Evolutionary conservation across 2,329 filamentous ascomycete species (phyloP).

Genomic region (Periconia sp.): DNA sequence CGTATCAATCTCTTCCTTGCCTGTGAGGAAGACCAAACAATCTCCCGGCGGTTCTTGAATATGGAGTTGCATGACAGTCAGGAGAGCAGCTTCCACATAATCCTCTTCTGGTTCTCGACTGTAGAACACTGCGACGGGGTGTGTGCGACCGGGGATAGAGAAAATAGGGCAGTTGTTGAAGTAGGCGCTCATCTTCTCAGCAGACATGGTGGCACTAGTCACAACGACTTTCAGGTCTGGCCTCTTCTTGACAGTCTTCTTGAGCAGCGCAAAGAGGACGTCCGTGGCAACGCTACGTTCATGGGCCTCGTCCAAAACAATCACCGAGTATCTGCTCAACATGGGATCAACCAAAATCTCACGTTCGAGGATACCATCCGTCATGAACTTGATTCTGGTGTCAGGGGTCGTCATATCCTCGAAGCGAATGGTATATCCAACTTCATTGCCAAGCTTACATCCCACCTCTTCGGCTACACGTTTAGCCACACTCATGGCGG

Average conservation of each 20-base stretch:
- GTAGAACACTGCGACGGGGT: conserved; percentile 94
- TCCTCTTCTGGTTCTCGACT: conserved; percentile 93
- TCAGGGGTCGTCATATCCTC: conserved; percentile 89
- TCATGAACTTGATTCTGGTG: conserved; percentile 99
- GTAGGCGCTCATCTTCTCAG: conserved; percentile 95
- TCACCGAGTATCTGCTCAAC: conserved; percentile 90
- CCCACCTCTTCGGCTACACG: conserved; percentile 98
- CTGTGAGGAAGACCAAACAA: conserved; percentile 94
- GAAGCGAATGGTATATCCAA: conserved; percentile 98
- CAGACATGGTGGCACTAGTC: conserved; percentile 97
- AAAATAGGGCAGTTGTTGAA: conserved; percentile 97
- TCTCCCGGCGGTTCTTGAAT: conserved; percentile 87
- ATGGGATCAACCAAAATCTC: conserved; percentile 97
- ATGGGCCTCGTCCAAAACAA: conserved; percentile 98
- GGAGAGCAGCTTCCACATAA: conserved; percentile 90
- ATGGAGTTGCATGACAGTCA: conserved; percentile 98
- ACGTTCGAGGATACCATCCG: conserved; percentile 94
- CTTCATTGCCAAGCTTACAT: conserved; percentile 86
- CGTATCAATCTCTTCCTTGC: conserved; percentile 97
- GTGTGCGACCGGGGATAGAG: conserved; percentile 92
- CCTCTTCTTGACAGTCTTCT: conserved; percentile 80
- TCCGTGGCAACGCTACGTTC: conserved; percentile 96
- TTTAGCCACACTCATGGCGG: conserved; percentile 97
- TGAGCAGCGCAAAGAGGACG: conserved; percentile 94
- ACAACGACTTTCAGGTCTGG: conserved; percentile 97